These are phyloP conservation scores for Capronia epimyces DNA, from an alignment of 2,329 filamentous ascomycete genomes.

Conservation along the genomic window DNA sequence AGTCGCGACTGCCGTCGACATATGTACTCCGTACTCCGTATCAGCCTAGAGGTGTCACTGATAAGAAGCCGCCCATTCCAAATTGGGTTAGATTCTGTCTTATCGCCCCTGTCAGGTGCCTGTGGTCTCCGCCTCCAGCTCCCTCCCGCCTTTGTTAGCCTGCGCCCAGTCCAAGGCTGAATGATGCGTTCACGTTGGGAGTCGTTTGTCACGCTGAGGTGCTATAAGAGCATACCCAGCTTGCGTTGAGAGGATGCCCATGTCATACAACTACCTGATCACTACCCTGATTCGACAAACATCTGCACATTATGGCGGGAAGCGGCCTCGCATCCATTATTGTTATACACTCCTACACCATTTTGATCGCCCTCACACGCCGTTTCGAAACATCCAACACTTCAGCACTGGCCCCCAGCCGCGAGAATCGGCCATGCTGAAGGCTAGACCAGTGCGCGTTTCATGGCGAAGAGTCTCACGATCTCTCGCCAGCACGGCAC, in stretches of 20 bases:
- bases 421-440: conserved; percentile 5
- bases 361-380: conserved; percentile 20
- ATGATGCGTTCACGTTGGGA: neutral
- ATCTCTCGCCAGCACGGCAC: conserved; percentile 19
- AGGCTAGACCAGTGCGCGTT: conserved; percentile 14
- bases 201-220: neutral
- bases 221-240: neutral
- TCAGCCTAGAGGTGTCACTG: neutral
- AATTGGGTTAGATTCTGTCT: neutral
- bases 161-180: neutral
- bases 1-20: neutral
- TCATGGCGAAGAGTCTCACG: conserved; percentile 16
- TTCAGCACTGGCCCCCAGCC: neutral
- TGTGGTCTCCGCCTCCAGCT: neutral
- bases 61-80: neutral
- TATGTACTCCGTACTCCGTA: neutral
- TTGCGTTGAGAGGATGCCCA: no score
- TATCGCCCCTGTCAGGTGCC: neutral
- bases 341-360: conserved; percentile 19
- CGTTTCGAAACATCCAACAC: conserved; percentile 5
- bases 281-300: no score
- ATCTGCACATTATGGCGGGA: neutral
- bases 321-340: neutral
- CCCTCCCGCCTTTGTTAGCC: neutral
- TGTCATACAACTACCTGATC: no score